These are phyloP conservation scores for Bisporella sp. DNA, from an alignment of 2,329 filamentous ascomycete species.

Conservation along the genomic window DNA sequence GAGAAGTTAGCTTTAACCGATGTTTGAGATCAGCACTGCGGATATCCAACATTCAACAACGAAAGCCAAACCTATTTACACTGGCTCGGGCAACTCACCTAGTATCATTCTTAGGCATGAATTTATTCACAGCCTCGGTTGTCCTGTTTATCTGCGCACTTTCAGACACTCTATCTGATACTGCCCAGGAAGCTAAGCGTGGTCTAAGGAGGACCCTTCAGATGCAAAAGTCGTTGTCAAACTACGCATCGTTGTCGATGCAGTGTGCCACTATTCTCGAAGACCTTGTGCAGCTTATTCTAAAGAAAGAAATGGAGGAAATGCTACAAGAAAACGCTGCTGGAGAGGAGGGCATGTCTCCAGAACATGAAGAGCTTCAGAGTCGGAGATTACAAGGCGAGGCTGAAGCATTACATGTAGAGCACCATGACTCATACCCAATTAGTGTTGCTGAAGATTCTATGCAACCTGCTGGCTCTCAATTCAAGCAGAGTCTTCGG, in stretches of 20 bases:
- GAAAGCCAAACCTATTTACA: too few relatives aligned
- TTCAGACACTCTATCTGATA: constrained; percentile 34
- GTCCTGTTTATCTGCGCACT: constrained; percentile 36
- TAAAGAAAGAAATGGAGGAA: constrained; percentile 9
- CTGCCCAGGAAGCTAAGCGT: constrained; percentile 35
- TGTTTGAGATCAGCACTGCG: too few relatives aligned
- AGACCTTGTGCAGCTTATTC: constrained; percentile 13
- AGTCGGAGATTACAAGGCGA: neutral
- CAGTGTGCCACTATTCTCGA: constrained; percentile 25
- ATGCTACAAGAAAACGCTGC: neutral
- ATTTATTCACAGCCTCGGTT: constrained; percentile 30
- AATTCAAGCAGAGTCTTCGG: too few relatives aligned
- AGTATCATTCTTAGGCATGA: too few relatives aligned
- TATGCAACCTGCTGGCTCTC: too few relatives aligned
- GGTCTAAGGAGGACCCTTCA: constrained; percentile 35
- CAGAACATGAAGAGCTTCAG: neutral
- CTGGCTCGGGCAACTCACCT: too few relatives aligned
- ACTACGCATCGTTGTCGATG: constrained; percentile 28
- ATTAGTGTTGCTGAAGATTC: too few relatives aligned
- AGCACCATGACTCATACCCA: too few relatives aligned
- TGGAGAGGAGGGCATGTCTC: neutral
- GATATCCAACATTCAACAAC: too few relatives aligned
- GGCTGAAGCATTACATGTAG: too few relatives aligned
- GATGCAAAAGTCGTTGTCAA: constrained; percentile 31
- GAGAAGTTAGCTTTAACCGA: too few relatives aligned